Evolutionary conservation across 2,329 filamentous ascomycete genomes (phyloP), one percentile per base, ranked within the genome.

Genomic region (Sporothrix schenckii): DNA sequence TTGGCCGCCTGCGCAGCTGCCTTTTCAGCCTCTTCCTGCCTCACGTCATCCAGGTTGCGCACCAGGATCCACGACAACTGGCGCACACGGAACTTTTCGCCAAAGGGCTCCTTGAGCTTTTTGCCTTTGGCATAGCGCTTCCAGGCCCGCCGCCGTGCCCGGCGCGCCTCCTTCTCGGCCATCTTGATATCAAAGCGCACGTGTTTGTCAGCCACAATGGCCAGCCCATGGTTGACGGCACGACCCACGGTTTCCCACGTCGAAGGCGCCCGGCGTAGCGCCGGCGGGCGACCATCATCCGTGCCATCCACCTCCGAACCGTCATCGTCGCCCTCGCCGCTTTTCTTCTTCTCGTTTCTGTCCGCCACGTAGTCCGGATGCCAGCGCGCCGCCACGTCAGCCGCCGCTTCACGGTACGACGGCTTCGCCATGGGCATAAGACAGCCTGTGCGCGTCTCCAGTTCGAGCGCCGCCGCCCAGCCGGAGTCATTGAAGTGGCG

Each of bases 71-170:
- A 72, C 50, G 66, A 56, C 53, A 72, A 47, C n/a, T 54, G n/a
- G 30, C 34, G 13, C 11, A 72, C 66, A 24, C 71, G 63, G 19
- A 27, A 27, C 58, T 54, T 66, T 49, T 72, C 71, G 52, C 56
- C 58, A 69, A 67, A 72, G 44, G 71, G 70, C 44, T 71, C 72
- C 63, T 74, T 73, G 2, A 73, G 58, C 67, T 73, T 72, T 72
- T 76, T 76, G 24, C 74, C 74, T 66, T 75, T 74, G 66, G 72
- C 63, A 27, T 76, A 68, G 60, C 71, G 74, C 74, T 78, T 78
- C 73, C 74, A 73, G 24, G 73, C 70, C 39, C 74, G 75, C 60
- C 76, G 75, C 6, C 77, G 74, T 41, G 69, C 72, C 34, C 54
- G 72, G 30, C 60, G 73, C 5, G 72, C 73, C 24, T 73, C 54